These are phyloP conservation scores for Rhododendron williamsianum DNA, from an alignment of 148 eudicot genomes.

Conservation along the genomic window DNA sequence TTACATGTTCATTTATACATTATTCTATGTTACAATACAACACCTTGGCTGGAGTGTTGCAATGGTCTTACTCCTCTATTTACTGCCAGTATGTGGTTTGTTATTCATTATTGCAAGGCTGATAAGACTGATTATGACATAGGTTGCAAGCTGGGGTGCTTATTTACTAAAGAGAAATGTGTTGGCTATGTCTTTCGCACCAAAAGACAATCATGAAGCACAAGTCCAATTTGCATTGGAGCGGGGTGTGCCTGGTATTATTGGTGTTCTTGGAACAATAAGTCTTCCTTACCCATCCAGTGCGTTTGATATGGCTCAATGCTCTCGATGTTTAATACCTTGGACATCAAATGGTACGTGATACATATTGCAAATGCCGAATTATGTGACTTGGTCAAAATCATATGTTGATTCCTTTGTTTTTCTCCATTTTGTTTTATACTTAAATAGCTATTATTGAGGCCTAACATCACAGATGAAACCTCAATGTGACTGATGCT, in stretches of 20 bases:
- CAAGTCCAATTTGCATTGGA: conserved; percentile 74
- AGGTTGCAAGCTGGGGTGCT: conserved; percentile 71
- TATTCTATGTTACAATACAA: not conserved
- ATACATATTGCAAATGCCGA: not conserved
- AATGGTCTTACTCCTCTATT: not conserved
- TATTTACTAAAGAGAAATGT: conserved; percentile 57
- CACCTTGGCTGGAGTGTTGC: not conserved
- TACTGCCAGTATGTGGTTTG: not conserved
- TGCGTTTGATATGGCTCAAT: conserved; percentile 65
- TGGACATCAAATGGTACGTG: conserved; percentile 30
- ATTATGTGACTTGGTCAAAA: not conserved
- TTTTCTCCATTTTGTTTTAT: not conserved
- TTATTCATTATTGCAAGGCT: not conserved
- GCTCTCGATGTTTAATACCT: conserved; percentile 62
- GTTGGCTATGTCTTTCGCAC: conserved; percentile 66
- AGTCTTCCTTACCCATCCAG: conserved; percentile 53
- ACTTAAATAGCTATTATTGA: not conserved
- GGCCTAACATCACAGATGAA: not conserved
- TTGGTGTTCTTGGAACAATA: conserved; percentile 65
- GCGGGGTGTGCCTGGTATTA: conserved; percentile 73
- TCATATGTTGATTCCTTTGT: not conserved
- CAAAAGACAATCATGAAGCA: conserved; percentile 71
- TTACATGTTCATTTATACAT: not conserved
- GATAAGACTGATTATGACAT: not conserved
- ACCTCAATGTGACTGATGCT: not conserved